Percentiles rank a stretch among this genome's conserved stretches.
Conservation (phyloP, 2,329 filamentous ascomycete genomes). For the Pseudopyricularia javanii region DNA sequence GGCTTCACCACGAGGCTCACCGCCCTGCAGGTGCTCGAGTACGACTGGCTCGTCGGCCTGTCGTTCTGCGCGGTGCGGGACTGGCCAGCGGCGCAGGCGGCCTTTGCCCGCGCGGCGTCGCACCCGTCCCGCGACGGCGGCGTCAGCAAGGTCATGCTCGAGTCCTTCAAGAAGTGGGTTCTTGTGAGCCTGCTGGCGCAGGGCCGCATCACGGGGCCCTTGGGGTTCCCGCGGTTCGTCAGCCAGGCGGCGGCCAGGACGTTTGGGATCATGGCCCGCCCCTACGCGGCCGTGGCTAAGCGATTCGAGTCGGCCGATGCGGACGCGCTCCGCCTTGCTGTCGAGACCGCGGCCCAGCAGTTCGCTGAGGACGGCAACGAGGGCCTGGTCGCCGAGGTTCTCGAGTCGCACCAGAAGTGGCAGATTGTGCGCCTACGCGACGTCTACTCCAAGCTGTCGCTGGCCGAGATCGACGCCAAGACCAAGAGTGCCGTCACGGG, state of each 20-base stretch:
- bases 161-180: slow-evolving; percentile 87
- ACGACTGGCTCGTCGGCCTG: slow-evolving; percentile 57
- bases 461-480: slow-evolving; percentile 35
- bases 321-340: slow-evolving; percentile 49
- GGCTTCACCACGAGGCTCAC: slow-evolving; percentile 45
- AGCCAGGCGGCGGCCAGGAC: slow-evolving; percentile 38
- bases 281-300: slow-evolving; percentile 59
- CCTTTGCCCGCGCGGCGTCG: slow-evolving; percentile 53
- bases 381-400: slow-evolving; percentile 57
- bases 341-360: slow-evolving; percentile 43
- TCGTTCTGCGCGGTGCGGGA: slow-evolving; percentile 47
- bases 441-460: slow-evolving; percentile 52
- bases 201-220: slow-evolving; percentile 38
- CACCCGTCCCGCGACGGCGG: slow-evolving; percentile 51
- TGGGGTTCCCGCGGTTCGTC: slow-evolving; percentile 39
- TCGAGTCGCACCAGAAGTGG: slow-evolving; percentile 61
- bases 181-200: slow-evolving; percentile 61
- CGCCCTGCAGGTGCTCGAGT: slow-evolving; percentile 46
- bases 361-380: slow-evolving; percentile 58
- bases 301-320: slow-evolving; percentile 49
- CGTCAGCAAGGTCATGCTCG: slow-evolving; percentile 67
- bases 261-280: slow-evolving; percentile 47
- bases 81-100: slow-evolving; percentile 50
- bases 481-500: slow-evolving; percentile 45
- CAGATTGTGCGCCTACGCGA: slow-evolving; percentile 61